Evolutionary conservation across 192 early-diverging fungal genomes (phyloP).

Genomic region (Thamnidium elegans): DNA sequence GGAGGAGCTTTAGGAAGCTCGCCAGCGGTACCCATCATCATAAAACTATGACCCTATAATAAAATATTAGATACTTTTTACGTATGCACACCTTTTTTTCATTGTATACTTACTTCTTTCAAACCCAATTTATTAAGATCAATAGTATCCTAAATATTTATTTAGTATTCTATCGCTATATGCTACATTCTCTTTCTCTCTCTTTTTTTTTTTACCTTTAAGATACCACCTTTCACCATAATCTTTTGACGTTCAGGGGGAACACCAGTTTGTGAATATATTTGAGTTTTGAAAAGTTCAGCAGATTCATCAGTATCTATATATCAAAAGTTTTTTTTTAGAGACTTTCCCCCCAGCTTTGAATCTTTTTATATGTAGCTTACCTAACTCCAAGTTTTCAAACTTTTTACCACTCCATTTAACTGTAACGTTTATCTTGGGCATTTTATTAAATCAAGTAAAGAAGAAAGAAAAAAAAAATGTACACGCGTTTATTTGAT

Average conservation of each 20-base stretch:
- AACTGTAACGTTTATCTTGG: slow-evolving; percentile 63
- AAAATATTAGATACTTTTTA: neutral
- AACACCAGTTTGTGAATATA: slow-evolving; percentile 89
- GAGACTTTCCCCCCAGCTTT: neutral
- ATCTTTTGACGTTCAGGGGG: slow-evolving; percentile 92
- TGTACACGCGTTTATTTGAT: slow-evolving; percentile 10
- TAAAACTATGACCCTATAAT: slow-evolving; percentile 42
- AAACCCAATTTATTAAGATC: slow-evolving; percentile 69
- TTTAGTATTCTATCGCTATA: neutral
- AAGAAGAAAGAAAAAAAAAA: neutral
- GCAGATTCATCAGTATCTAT: slow-evolving; percentile 67
- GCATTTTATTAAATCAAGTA: slow-evolving; percentile 13
- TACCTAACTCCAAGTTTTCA: slow-evolving; percentile 64
- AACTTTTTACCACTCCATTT: slow-evolving; percentile 93
- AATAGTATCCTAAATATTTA: slow-evolving; percentile 63
- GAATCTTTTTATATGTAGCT: neutral
- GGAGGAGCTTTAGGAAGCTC: slow-evolving; percentile 85
- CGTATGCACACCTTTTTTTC: no score
- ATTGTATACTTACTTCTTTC: slow-evolving; percentile 56
- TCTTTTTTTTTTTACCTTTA: slow-evolving; percentile 60
- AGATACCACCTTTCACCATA: slow-evolving; percentile 86
- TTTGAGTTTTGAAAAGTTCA: slow-evolving; percentile 82
- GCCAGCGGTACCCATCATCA: slow-evolving; percentile 97
- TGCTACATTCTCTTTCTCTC: no score
- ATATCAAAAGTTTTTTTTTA: neutral